phyloP scores from a whole-genome alignment of 2,329 filamentous ascomycete species.

The Pyrenophora tritici-repentis region DNA sequence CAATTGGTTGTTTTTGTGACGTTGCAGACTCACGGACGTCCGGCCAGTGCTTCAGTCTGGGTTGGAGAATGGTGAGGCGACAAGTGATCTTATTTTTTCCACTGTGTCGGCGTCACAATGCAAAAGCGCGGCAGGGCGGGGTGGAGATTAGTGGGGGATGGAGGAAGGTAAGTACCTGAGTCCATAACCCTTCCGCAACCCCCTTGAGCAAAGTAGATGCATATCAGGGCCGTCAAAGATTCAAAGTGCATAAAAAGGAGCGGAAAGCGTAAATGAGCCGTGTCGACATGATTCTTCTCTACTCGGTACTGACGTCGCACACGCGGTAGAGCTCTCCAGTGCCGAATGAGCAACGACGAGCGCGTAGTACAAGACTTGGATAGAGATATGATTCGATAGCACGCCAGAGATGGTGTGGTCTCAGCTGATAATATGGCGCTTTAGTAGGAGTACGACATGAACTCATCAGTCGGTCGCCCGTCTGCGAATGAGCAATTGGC shows the following conservation, averaged over 20 bases:
- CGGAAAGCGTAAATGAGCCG: conserved; percentile 12
- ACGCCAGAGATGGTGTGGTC: not conserved
- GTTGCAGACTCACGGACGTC: not conserved
- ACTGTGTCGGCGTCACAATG: not conserved
- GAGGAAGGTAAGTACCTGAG: conserved; percentile 7
- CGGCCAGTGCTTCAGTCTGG: not conserved
- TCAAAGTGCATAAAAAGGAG: conserved; percentile 13
- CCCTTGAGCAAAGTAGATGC: conserved; percentile 14
- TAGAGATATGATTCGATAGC: conserved; percentile 13
- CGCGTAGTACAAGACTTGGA: conserved; percentile 11
- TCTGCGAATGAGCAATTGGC: conserved; percentile 9
- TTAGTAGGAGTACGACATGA: conserved; percentile 10
- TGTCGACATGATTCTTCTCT: not conserved
- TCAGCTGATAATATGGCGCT: conserved; percentile 4
- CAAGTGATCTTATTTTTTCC: not conserved
- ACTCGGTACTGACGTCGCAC: conserved; percentile 25
- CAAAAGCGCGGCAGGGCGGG: conserved; percentile 21
- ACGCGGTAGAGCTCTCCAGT: conserved; percentile 21
- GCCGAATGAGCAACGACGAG: conserved; percentile 18
- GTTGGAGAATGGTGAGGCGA: not conserved
- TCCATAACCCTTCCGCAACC: conserved; percentile 2
- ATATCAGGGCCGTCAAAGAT: conserved; percentile 25
- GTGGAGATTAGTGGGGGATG: conserved; percentile 24
- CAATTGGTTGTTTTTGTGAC: conserved; percentile 5
- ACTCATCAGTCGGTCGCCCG: conserved; percentile 5